Conservation (phyloP, 768 basidiomycete species). For the Wakefieldia striispora region DNA sequence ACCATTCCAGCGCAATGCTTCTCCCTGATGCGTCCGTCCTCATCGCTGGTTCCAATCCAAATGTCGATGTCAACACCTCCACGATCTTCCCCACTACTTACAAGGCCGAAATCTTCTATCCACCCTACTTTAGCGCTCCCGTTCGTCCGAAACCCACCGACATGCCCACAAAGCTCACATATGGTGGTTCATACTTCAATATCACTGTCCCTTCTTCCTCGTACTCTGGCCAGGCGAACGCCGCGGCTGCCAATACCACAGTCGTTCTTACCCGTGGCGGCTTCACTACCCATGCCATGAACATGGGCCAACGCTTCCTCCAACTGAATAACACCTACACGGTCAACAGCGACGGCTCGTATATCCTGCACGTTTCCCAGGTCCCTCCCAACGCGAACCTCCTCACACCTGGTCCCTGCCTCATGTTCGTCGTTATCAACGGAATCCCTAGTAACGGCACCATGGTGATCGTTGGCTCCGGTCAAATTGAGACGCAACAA, state of each 20-base stretch:
- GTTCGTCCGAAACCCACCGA: slow-evolving; percentile 69
- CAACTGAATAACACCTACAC: slow-evolving; percentile 87
- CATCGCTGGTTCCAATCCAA: slow-evolving; percentile 92
- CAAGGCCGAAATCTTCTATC: slow-evolving; percentile 86
- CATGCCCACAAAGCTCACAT: slow-evolving; percentile 71
- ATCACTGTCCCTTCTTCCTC: slow-evolving; percentile 64
- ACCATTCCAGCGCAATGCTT: slow-evolving; percentile 89
- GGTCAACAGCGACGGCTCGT: slow-evolving; percentile 71
- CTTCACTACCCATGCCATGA: slow-evolving; percentile 85
- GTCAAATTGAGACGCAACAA: slow-evolving; percentile 71
- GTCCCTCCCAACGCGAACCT: slow-evolving; percentile 82
- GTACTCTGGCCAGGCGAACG: slow-evolving; percentile 64
- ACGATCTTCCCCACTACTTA: slow-evolving; percentile 77
- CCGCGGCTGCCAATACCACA: slow-evolving; percentile 69
- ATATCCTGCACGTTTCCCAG: slow-evolving; percentile 79
- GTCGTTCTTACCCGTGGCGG: slow-evolving; percentile 84
- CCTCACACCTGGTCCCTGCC: slow-evolving; percentile 86
- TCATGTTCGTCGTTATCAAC: slow-evolving; percentile 79
- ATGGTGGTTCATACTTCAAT: slow-evolving; percentile 84
- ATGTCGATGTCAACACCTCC: slow-evolving; percentile 73
- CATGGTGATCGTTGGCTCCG: slow-evolving; percentile 76
- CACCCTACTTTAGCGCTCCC: slow-evolving; percentile 74
- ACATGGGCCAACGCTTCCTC: slow-evolving; percentile 83
- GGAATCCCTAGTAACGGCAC: slow-evolving; percentile 84
- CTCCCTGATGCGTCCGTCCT: slow-evolving; percentile 85